A percentile compares a stretch with the other conserved stretches of the same genome.
Evolutionary conservation across 352 stramenopile genomes (phyloP).

Genomic region (Pythium insidiosum): DNA sequence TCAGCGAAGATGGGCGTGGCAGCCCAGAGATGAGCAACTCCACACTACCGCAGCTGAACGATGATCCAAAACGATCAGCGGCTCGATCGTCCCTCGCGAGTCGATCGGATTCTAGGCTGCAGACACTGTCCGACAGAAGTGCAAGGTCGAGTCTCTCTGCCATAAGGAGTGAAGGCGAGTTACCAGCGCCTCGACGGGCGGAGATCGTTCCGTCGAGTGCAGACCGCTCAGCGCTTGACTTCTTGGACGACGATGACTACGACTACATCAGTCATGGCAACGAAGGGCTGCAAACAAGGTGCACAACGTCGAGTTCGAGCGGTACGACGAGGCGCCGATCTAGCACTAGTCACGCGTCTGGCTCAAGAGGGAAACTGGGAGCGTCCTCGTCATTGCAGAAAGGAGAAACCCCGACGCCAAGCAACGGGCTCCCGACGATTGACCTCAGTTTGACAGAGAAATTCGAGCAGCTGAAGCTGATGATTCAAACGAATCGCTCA

Average conservation of each 20-base stretch:
- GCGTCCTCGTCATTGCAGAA: too few species aligned
- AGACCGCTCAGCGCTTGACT: conserved; percentile 38
- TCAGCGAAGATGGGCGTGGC: too few species aligned
- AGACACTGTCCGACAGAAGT: conserved; percentile 6
- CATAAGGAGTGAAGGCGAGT: conserved; percentile 49
- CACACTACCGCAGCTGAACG: conserved; percentile 12
- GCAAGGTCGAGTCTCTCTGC: conserved; percentile 16
- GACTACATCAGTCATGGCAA: not conserved
- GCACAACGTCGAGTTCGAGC: too few species aligned
- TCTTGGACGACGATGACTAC: conserved; percentile 1
- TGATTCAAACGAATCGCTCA: conserved; percentile 50
- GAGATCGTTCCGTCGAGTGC: conserved; percentile 42
- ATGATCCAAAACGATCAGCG: conserved; percentile 19
- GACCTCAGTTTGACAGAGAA: conserved; percentile 44
- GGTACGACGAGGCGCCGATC: too few species aligned
- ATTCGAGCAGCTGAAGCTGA: conserved; percentile 52
- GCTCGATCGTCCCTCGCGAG: conserved; percentile 17
- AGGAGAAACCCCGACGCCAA: too few species aligned
- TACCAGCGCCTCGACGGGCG: conserved; percentile 38
- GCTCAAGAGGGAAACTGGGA: too few species aligned
- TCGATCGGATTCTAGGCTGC: conserved; percentile 20
- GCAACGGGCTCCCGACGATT: conserved; percentile 7
- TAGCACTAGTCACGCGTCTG: too few species aligned
- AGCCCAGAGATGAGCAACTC: too few species aligned
- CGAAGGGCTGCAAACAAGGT: too few species aligned